Percentiles rank a stretch among this genome's conserved stretches.
These are phyloP conservation scores for Synchytrium microbalum DNA, from an alignment of 371 early-diverging fungal genomes.

Conservation along the genomic window DNA sequence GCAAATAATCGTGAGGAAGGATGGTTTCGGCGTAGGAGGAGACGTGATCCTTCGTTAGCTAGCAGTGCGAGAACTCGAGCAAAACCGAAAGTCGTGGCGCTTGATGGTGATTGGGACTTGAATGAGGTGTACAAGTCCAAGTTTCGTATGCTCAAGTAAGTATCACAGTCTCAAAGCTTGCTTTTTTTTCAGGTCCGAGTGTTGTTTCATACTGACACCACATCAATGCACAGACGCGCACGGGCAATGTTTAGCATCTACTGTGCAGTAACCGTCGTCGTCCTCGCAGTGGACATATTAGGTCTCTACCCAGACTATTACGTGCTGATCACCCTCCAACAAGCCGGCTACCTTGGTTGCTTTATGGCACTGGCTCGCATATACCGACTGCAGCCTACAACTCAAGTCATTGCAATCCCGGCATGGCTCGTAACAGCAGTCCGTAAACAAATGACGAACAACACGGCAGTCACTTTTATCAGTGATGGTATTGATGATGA, in stretches of 20 bases:
- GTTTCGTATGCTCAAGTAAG: neutral
- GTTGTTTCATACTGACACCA: neutral
- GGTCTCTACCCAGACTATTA: neutral
- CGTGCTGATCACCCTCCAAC: neutral
- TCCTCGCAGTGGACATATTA: neutral
- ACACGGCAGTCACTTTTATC: no score
- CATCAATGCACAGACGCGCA: neutral
- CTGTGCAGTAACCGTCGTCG: neutral
- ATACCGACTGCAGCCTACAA: neutral
- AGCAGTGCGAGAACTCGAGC: neutral
- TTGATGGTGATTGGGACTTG: neutral
- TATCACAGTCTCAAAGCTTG: neutral
- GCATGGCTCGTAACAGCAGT: neutral
- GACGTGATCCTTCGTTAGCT: neutral
- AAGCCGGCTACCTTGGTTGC: neutral
- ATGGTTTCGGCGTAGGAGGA: neutral
- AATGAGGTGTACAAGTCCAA: neutral
- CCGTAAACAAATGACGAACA: neutral
- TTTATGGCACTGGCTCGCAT: neutral
- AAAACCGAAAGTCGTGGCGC: neutral
- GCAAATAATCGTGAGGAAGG: neutral
- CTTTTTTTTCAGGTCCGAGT: neutral
- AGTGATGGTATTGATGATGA: no score
- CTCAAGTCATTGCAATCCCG: neutral
- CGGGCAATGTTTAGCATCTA: neutral